These are phyloP conservation scores for Amanita polypyramis DNA, from an alignment of 768 basidiomycete species.

Conservation along the genomic window DNA sequence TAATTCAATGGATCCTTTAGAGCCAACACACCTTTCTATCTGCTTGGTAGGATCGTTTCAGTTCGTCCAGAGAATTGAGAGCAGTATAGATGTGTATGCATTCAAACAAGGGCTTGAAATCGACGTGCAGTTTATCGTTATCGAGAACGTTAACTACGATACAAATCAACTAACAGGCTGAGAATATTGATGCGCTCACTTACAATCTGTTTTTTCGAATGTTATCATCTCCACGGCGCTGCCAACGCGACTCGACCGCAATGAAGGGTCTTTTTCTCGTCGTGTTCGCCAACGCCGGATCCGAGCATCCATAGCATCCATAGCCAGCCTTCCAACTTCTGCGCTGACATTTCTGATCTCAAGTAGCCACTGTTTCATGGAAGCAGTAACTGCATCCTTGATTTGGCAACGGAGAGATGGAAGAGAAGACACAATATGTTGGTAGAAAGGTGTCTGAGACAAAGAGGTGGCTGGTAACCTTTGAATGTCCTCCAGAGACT, in stretches of 20 bases:
- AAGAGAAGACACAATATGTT: conserved; percentile 82
- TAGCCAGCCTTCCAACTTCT: conserved; percentile 75
- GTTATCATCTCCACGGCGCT: conserved; percentile 89
- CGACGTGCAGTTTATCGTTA: conserved; percentile 78
- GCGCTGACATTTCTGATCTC: conserved; percentile 87
- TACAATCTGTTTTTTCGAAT: conserved; percentile 91
- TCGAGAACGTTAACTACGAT: conserved; percentile 81
- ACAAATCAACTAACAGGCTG: conserved; percentile 9
- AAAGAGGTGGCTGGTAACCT: conserved; percentile 81
- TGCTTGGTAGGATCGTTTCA: conserved; percentile 91
- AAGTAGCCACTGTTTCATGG: conserved; percentile 93
- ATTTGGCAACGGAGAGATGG: conserved; percentile 86
- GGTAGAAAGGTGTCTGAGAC: conserved; percentile 88
- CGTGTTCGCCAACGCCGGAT: conserved; percentile 74
- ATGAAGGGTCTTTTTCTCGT: conserved; percentile 75
- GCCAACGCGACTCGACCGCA: conserved; percentile 70
- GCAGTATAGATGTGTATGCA: conserved; percentile 96
- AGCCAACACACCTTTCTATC: conserved; percentile 67
- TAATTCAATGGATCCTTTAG: not conserved
- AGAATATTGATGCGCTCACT: conserved; percentile 20
- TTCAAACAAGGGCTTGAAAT: conserved; percentile 92
- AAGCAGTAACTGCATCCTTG: conserved; percentile 88
- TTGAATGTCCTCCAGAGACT: conserved; percentile 95
- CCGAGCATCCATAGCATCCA: conserved; percentile 83
- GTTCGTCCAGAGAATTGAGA: conserved; percentile 80